Conservation (phyloP, 805 yeast species). For the Kregervanrija pseudodelftensis region DNA sequence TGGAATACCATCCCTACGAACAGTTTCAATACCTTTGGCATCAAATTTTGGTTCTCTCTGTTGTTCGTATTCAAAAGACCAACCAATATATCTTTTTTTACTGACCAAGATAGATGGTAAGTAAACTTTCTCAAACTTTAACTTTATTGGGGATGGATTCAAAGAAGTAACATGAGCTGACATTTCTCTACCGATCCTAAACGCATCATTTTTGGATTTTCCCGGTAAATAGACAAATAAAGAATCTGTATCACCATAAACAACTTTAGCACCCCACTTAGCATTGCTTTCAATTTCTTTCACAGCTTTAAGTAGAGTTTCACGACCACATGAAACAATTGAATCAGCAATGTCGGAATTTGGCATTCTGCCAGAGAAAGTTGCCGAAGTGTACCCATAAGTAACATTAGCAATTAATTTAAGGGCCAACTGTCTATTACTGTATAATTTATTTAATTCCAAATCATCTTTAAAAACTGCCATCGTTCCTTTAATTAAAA, state of each 20-base stretch:
- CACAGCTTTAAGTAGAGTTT: conserved; percentile 67
- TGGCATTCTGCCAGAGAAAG: conserved; percentile 96
- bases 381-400: conserved; percentile 92
- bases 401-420: conserved; percentile 92
- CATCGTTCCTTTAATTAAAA: conserved; percentile 74
- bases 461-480: conserved; percentile 39
- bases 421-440: conserved; percentile 78
- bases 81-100: conserved; percentile 90
- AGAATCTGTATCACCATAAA: conserved; percentile 96
- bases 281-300: conserved; percentile 51
- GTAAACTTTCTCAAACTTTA: conserved; percentile 90
- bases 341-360: conserved; percentile 93
- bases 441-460: conserved; percentile 48
- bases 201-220: conserved; percentile 67
- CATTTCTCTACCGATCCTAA: conserved; percentile 63
- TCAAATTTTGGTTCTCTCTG: conserved; percentile 67
- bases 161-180: conserved; percentile 53
- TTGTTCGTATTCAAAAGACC: conserved; percentile 53
- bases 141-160: conserved; percentile 74
- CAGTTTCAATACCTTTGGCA: conserved; percentile 95
- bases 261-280: conserved; percentile 83
- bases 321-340: conserved; percentile 86
- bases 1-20: conserved; percentile 89
- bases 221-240: conserved; percentile 89
- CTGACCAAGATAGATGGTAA: conserved; percentile 77